Conservation (phyloP, 2,329 filamentous ascomycete genomes). For the Clonostachys solani region DNA sequence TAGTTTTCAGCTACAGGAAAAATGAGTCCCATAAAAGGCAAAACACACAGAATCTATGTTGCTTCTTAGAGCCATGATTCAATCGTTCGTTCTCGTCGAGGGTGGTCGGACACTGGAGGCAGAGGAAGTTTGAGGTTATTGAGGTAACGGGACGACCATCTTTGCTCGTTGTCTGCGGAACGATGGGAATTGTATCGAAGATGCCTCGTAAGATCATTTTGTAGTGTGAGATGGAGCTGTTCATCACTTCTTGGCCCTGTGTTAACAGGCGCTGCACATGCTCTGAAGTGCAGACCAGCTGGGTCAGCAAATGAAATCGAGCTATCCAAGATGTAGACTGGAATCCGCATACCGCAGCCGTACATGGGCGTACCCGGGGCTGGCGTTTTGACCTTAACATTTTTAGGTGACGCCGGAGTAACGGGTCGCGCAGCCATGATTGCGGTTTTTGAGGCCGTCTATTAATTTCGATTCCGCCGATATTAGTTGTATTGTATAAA, state of each 20-base stretch:
- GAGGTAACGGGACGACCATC: slow-evolving; percentile 56
- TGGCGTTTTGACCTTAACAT: slow-evolving; percentile 55
- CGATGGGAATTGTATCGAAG: slow-evolving; percentile 61
- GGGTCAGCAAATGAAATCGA: slow-evolving; percentile 5
- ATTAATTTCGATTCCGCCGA: too few species aligned
- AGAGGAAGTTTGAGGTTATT: slow-evolving; percentile 66
- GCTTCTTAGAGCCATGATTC: slow-evolving; percentile 64
- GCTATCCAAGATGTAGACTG: slow-evolving; percentile 2
- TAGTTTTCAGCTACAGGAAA: not conserved
- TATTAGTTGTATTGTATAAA: too few species aligned
- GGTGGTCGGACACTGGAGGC: slow-evolving; percentile 68
- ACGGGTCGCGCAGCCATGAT: slow-evolving; percentile 40
- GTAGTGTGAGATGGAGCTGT: slow-evolving; percentile 67
- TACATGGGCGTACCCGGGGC: slow-evolving; percentile 56
- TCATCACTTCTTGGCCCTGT: slow-evolving; percentile 58
- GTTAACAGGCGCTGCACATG: slow-evolving; percentile 67
- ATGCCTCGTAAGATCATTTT: slow-evolving; percentile 67
- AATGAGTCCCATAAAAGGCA: not conserved
- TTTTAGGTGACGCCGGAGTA: slow-evolving; percentile 51
- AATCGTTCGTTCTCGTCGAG: slow-evolving; percentile 61
- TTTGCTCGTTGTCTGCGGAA: slow-evolving; percentile 58
- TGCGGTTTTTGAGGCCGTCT: too few species aligned
- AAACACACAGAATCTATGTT: slow-evolving; percentile 67
- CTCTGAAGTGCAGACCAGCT: slow-evolving; percentile 43
- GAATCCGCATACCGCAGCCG: slow-evolving; percentile 52